Conservation (phyloP, 306 rosid genomes). For the Styphnolobium japonicum region DNA sequence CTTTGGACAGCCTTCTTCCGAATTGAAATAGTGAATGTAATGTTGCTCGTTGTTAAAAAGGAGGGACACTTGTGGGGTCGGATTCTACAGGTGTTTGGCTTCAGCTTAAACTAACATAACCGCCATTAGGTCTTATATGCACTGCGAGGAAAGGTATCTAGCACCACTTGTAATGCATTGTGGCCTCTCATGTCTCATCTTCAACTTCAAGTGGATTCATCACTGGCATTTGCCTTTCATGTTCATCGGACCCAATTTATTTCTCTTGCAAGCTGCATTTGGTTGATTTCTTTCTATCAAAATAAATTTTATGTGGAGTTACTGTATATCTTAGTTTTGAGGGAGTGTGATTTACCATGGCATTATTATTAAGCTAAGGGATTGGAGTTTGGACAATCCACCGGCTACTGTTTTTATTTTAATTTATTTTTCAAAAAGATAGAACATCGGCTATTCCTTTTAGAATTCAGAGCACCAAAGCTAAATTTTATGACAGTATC, state of each 20-base stretch:
- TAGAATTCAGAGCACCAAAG: neutral
- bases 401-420: too few species aligned
- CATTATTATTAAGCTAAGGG: neutral
- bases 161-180: neutral
- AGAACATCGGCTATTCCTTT: neutral
- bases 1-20: slow-evolving; percentile 4
- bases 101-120: slow-evolving; percentile 24
- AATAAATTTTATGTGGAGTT: neutral
- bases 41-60: neutral
- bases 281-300: neutral
- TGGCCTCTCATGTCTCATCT: slow-evolving; percentile 31
- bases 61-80: slow-evolving; percentile 19
- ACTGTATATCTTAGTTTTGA: neutral
- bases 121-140: neutral
- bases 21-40: neutral
- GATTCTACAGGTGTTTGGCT: slow-evolving; percentile 31
- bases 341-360: too few species aligned
- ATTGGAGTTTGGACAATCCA: neutral
- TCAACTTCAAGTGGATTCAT: slow-evolving; percentile 15
- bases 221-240: slow-evolving; percentile 5
- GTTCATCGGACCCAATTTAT: neutral
- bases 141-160: neutral
- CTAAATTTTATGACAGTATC: too few species aligned
- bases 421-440: too few species aligned
- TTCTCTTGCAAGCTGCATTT: neutral